phyloP scores from a whole-genome alignment of 179 eudicot species.

The Nepenthes alata region DNA sequence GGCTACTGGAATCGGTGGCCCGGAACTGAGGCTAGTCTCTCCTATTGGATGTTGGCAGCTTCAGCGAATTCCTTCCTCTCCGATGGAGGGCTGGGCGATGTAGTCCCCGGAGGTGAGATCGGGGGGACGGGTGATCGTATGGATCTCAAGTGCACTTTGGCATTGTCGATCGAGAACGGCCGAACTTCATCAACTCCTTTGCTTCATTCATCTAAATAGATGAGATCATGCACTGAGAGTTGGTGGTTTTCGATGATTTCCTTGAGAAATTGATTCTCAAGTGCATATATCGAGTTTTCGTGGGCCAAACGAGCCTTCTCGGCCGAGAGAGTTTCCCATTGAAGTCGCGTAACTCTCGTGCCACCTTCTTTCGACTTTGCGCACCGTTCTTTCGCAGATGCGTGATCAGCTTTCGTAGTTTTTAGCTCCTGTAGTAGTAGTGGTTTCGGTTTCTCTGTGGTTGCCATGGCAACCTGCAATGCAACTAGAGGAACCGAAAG shows the following conservation, averaged over 20 bases:
- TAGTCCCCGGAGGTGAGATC: constrained; percentile 13
- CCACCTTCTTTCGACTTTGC: constrained; percentile 86
- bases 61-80: constrained; percentile 8
- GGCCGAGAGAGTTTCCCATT: constrained; percentile 75
- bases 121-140: constrained; percentile 43
- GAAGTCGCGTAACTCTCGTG: constrained; percentile 75
- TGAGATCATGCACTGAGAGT: constrained; percentile 88
- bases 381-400: constrained; percentile 80
- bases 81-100: constrained; percentile 10
- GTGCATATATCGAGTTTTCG: constrained; percentile 76
- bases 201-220: constrained; percentile 72
- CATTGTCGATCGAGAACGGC: constrained; percentile 38
- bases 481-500: background rate
- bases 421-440: constrained; percentile 87
- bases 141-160: constrained; percentile 34
- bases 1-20: too few species aligned
- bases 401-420: constrained; percentile 86
- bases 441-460: constrained; percentile 95
- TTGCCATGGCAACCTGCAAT: constrained; percentile 94
- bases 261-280: constrained; percentile 81
- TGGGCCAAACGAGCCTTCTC: constrained; percentile 90
- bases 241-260: constrained; percentile 95
- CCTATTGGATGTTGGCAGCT: too few species aligned
- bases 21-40: too few species aligned
- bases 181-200: constrained; percentile 80